phyloP scores from a whole-genome alignment of 1,284 basidiomycete genomes.

The Naganishia sp. region DNA sequence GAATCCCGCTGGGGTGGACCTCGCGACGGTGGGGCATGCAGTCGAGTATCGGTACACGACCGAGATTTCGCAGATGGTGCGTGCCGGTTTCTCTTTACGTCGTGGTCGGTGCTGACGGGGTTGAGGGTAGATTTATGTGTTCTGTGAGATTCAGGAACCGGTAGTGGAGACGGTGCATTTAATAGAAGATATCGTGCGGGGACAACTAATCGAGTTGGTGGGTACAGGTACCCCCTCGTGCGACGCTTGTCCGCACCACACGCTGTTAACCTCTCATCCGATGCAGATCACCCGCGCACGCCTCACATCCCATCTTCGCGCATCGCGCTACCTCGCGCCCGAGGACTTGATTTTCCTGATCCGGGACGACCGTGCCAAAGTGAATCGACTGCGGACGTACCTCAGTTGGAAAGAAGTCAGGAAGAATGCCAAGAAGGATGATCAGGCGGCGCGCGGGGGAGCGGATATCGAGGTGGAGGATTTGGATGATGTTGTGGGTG shows the following conservation, averaged over 20 bases:
- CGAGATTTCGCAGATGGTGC: slow-evolving; percentile 80
- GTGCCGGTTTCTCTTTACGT: slow-evolving; percentile 28
- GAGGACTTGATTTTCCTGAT: slow-evolving; percentile 97
- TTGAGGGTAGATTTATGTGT: slow-evolving; percentile 83
- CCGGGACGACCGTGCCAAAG: slow-evolving; percentile 89
- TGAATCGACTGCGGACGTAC: slow-evolving; percentile 88
- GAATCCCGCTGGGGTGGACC: slow-evolving; percentile 21
- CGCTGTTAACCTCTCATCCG: background rate
- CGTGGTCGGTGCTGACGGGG: slow-evolving; percentile 1
- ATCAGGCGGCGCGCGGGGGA: slow-evolving; percentile 42
- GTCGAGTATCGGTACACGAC: slow-evolving; percentile 70
- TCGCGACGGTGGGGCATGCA: slow-evolving; percentile 18
- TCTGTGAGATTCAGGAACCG: slow-evolving; percentile 90
- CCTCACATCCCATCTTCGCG: slow-evolving; percentile 74
- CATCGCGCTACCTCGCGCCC: slow-evolving; percentile 79
- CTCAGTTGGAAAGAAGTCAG: slow-evolving; percentile 98
- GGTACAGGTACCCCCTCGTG: slow-evolving; percentile 46
- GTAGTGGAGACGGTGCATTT: slow-evolving; percentile 82
- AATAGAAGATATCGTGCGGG: slow-evolving; percentile 92
- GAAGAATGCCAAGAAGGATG: slow-evolving; percentile 87
- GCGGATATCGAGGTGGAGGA: slow-evolving; percentile 60
- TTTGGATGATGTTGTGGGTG: slow-evolving; percentile 39
- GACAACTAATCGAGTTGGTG: slow-evolving; percentile 90
- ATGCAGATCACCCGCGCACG: slow-evolving; percentile 85
- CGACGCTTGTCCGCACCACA: background rate